Conservation (phyloP, 768 basidiomycete species). For the Rubroboletus pulcherrimus region DNA sequence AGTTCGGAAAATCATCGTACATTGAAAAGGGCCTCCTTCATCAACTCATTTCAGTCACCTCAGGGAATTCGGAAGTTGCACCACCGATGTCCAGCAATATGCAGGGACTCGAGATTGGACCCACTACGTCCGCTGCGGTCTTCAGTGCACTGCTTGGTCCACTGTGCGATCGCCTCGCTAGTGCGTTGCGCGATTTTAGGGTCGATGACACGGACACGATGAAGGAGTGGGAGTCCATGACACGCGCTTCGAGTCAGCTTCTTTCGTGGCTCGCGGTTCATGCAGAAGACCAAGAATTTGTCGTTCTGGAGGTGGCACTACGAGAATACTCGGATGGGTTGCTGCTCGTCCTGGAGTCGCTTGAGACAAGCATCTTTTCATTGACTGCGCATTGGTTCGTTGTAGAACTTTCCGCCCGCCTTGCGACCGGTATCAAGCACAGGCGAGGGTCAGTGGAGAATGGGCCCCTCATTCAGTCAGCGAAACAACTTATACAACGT, state of each 20-base stretch:
- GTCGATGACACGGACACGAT: conserved; percentile 18
- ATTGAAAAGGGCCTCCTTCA: conserved; percentile 58
- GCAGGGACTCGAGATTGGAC: conserved; percentile 42
- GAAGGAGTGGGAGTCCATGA: conserved; percentile 38
- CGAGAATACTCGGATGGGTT: conserved; percentile 38
- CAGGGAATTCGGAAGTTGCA: conserved; percentile 22
- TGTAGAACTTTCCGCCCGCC: conserved; percentile 52
- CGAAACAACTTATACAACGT: conserved; percentile 41
- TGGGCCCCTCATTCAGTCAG: conserved; percentile 22
- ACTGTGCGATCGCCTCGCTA: conserved; percentile 43
- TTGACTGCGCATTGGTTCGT: conserved; percentile 59
- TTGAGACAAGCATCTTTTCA: conserved; percentile 32
- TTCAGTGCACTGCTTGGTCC: conserved; percentile 46
- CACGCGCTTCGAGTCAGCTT: conserved; percentile 41
- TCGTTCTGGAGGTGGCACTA: conserved; percentile 31
- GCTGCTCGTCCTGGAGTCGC: conserved; percentile 36
- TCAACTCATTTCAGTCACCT: conserved; percentile 47
- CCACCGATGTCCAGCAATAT: conserved; percentile 32
- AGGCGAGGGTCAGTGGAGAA: conserved; percentile 28
- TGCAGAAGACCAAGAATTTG: conserved; percentile 32
- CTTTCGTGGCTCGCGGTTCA: conserved; percentile 43
- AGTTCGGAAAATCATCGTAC: conserved; percentile 50
- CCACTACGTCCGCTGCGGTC: conserved; percentile 38
- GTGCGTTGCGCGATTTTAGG: conserved; percentile 35
- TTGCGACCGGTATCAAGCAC: conserved; percentile 26